Base-by-base conservation (phyloP, 2,329 filamentous ascomycete species). In the Colletotrichum agaves region DNA sequence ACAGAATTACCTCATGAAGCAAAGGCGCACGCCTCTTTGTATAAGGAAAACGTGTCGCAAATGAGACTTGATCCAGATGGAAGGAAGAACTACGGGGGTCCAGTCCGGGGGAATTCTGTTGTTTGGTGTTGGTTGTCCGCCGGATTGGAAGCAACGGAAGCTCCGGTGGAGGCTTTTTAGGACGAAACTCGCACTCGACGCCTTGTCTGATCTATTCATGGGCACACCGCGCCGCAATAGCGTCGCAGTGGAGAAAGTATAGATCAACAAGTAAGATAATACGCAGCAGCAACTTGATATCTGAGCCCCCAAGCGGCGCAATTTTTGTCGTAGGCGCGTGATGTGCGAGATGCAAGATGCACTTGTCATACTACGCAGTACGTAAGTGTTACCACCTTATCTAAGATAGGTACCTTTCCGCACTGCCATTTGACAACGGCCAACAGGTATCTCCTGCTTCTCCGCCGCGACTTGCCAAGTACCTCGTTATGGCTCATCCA, bases 71-170 rank as follows among this genome's bases (percentile, higher is more conserved):
- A 55, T 60, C 55, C 15, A 49, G 47, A 55, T 60, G 15, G 23
- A 11, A 50, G 35, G 64, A 31, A 37, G 53, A 47, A 47, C 23
- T 19, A 21, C 52, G 52, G 64, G 31, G 17, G 35, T 39, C 31
- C 31, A 47, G 64, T 63, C 60, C 37, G 46, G 46, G 64, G 52
- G 55, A 44, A 58, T 58, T 31, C 53, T 41, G 57, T 60, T 60
- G 44, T 33, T 57, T 8, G 46, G 47, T 35, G 44, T 58, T 46
- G 55, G 55, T 58, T 46, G 19, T 41, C 21, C 39, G 50, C 50
- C 33, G 17, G 33, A 39, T 37, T 10, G 11, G 17, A 21, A 37
- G 31, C 50, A 39, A 44, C 17, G 37, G 55, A 58, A 58, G 55
- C 39, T 58, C 41, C 27, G 23, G 27, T 46, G 39, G 55, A 58